These are phyloP conservation scores for Somion occarium DNA, from an alignment of 1,284 basidiomycete species.

Conservation along the genomic window DNA sequence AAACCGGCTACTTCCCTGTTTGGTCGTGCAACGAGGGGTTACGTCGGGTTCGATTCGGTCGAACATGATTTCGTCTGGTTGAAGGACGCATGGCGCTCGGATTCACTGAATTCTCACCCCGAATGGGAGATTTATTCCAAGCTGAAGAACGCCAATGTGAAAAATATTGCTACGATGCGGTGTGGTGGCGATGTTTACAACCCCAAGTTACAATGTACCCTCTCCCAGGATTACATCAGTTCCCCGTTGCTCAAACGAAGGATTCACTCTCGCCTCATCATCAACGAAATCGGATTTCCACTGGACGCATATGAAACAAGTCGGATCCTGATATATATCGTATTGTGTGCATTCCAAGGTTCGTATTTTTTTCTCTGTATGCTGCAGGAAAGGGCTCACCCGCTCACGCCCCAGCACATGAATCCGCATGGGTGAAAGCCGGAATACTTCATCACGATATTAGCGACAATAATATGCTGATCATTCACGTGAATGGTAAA, in stretches of 20 bases:
- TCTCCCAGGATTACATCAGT: neutral
- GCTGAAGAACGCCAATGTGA: neutral
- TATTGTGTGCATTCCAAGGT: neutral
- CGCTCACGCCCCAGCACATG: neutral
- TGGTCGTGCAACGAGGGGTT: conserved; percentile 9
- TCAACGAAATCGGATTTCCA: conserved; percentile 1
- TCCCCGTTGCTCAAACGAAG: neutral
- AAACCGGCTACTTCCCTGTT: neutral
- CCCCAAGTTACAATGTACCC: neutral
- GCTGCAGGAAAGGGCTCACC: neutral
- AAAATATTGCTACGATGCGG: neutral
- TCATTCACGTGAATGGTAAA: neutral
- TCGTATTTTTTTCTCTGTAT: neutral
- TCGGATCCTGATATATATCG: neutral
- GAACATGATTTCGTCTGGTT: neutral
- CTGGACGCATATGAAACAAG: neutral
- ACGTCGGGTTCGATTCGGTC: conserved; percentile 11
- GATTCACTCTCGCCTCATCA: conserved; percentile 3
- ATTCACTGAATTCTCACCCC: neutral
- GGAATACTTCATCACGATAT: conserved; percentile 1
- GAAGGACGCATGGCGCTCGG: neutral
- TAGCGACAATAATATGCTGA: conserved; percentile 3
- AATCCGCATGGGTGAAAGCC: conserved; percentile 1
- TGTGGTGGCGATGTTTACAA: neutral
- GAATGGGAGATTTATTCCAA: neutral